These are phyloP conservation scores for Leishmania lainsoni DNA, from an alignment of 208 protist species.

Conservation along the genomic window DNA sequence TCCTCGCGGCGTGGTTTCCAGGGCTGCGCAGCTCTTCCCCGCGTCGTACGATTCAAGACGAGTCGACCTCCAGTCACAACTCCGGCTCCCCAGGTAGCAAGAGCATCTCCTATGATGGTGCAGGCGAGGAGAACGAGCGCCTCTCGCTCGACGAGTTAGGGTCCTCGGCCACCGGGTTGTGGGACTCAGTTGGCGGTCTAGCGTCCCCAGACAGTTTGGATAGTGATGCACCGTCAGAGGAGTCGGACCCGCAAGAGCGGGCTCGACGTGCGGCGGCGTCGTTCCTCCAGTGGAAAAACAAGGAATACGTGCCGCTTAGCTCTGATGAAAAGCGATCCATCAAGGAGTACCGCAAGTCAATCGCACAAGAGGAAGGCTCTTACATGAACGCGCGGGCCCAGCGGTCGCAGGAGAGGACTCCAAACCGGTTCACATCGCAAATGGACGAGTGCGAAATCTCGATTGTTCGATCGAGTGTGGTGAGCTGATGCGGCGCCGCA, in stretches of 20 bases:
- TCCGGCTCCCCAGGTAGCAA: not conserved
- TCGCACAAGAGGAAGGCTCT: slow-evolving; percentile 20
- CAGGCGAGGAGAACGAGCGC: not conserved
- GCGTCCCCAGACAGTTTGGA: not conserved
- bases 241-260: slow-evolving; percentile 25
- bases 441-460: slow-evolving; percentile 12
- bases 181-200: not conserved
- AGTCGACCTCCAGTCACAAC: not conserved
- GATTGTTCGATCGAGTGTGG: not conserved
- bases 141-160: slow-evolving; percentile 1
- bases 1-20: not conserved
- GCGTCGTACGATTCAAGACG: not conserved
- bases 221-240: slow-evolving; percentile 7
- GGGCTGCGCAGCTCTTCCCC: not conserved
- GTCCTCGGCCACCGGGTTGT: not conserved
- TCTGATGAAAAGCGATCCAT: slow-evolving; percentile 23
- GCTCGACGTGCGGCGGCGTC: slow-evolving; percentile 16
- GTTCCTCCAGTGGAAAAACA: slow-evolving; percentile 30
- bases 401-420: not conserved
- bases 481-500: slow-evolving; percentile 4
- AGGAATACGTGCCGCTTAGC: slow-evolving; percentile 28
- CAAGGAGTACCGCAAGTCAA: slow-evolving; percentile 27
- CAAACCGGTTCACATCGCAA: not conserved
- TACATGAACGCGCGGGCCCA: slow-evolving; percentile 24
- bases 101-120: not conserved